A percentile compares a stretch with the other conserved stretches of the same genome.
phyloP scores from a whole-genome alignment of 2,329 filamentous ascomycete genomes.

The Aureobasidium sp. region DNA sequence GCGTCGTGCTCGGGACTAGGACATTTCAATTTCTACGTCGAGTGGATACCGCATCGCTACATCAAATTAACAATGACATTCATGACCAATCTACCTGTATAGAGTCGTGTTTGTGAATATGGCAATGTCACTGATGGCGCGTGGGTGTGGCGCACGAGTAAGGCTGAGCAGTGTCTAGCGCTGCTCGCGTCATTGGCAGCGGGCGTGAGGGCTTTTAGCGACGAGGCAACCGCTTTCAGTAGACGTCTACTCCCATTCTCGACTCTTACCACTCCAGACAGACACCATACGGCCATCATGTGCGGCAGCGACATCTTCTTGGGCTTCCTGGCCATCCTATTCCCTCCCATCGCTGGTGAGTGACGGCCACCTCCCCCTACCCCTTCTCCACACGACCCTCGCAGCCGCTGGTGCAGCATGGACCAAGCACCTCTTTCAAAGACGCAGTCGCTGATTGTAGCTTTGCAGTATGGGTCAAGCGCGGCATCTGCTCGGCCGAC shows the following conservation, averaged over 20 bases:
- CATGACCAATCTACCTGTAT: neutral
- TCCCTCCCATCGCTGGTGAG: slow-evolving; percentile 52
- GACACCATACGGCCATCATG: slow-evolving; percentile 36
- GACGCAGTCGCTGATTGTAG: slow-evolving; percentile 28
- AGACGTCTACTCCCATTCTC: neutral
- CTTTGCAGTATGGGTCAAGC: slow-evolving; percentile 83
- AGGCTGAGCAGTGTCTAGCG: slow-evolving; percentile 1
- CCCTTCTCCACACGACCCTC: slow-evolving; percentile 3
- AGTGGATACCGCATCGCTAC: neutral
- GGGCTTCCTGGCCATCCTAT: slow-evolving; percentile 54
- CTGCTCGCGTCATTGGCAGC: neutral
- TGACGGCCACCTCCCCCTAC: slow-evolving; percentile 17
- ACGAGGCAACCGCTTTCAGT: slow-evolving; percentile 13
- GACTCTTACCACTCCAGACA: neutral
- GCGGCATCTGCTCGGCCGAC: slow-evolving; percentile 86
- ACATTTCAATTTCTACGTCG: neutral
- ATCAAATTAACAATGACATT: neutral
- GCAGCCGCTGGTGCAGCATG: slow-evolving; percentile 3
- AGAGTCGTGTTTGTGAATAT: neutral
- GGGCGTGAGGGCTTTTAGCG: neutral
- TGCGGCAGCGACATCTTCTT: slow-evolving; percentile 56
- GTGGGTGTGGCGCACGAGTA: neutral
- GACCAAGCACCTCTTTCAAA: neutral
- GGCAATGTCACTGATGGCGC: neutral
- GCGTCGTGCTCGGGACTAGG: neutral